Evolutionary conservation across 1,284 basidiomycete species (phyloP), one percentile per base, ranked within the genome.

Genomic region (Ustilago lituana): DNA sequence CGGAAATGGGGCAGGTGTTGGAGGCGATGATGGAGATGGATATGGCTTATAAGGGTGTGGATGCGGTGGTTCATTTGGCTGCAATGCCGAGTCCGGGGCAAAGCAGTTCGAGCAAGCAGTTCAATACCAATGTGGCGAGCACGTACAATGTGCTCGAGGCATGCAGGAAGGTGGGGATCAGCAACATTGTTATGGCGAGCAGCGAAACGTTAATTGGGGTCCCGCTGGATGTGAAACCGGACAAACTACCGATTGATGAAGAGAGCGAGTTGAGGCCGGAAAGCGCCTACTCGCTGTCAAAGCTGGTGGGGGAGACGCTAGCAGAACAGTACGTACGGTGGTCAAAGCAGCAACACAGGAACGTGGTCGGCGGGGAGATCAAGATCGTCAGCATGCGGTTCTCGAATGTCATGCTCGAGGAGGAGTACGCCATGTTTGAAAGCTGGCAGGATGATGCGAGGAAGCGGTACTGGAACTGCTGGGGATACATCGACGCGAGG

Each of bases 71-170:
- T 22, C 83, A 84, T 41, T 64, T 84, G 3, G 83, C 82, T 9
- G 83, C 83, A 12, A 82, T 83, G 53, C 82, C 83, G 4, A 69
- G 68, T n/a, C 82, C 82, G 1, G 82, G 79, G 1, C 77, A 77
- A 56, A 75, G 77, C 14, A 68, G 77, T 22, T 76, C 76, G n/a
- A n/a, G n/a, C 40, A 74, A 80, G 36, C 76, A 83, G 24, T 83
- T 83, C 74, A 79, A 81, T 38, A 82, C 76, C 45, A 84, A 84
- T 50, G 81, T 80, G 19, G 43, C 61, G 15, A 62, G 71, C 37
- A 83, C 83, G 1, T 84, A 84, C 74, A 83, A 84, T 63, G 78
- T 84, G 39, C 75, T 84, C 43, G 83, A 84, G 67, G 82, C 83
- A 1, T 72, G 75, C 22, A 67, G 83, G n/a, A 82, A 82, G 23